phyloP scores from a whole-genome alignment of 441 rosid genomes.

The Populus hybrid region DNA sequence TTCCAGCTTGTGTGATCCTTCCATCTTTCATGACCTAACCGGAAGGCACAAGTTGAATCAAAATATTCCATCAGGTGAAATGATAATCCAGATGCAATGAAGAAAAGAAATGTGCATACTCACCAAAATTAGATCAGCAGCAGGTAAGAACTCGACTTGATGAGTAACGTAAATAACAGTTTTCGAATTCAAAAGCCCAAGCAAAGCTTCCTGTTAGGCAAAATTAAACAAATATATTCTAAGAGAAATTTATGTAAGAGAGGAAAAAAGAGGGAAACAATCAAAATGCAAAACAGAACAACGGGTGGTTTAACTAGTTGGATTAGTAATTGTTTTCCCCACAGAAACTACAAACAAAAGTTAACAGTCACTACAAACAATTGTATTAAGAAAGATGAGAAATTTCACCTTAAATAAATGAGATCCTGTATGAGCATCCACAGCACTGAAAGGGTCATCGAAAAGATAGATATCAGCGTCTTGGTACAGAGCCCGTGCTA shows the following conservation, averaged over 20 bases:
- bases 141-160: conserved; percentile 62
- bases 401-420: conserved; percentile 63
- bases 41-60: conserved; percentile 4
- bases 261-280: neutral
- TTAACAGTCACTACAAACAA: neutral
- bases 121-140: conserved; percentile 67
- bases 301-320: neutral
- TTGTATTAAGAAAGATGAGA: conserved; percentile 2
- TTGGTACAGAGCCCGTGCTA: conserved; percentile 85
- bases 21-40: conserved; percentile 89
- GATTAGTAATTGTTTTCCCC: neutral
- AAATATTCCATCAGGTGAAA: conserved; percentile 4
- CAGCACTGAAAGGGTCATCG: conserved; percentile 92
- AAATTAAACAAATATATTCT: neutral
- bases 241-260: neutral
- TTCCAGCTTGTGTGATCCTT: conserved; percentile 79
- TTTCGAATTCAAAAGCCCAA: conserved; percentile 46
- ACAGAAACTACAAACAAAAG: neutral
- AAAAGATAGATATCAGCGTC: conserved; percentile 76
- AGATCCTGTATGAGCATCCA: conserved; percentile 91
- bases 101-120: conserved; percentile 13
- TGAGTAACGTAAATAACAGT: conserved; percentile 66
- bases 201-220: conserved; percentile 48
- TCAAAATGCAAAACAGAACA: neutral
- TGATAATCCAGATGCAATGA: neutral